These are phyloP conservation scores for Rhododendron ferrugineum DNA, from an alignment of 148 eudicot genomes.

Conservation along the genomic window DNA sequence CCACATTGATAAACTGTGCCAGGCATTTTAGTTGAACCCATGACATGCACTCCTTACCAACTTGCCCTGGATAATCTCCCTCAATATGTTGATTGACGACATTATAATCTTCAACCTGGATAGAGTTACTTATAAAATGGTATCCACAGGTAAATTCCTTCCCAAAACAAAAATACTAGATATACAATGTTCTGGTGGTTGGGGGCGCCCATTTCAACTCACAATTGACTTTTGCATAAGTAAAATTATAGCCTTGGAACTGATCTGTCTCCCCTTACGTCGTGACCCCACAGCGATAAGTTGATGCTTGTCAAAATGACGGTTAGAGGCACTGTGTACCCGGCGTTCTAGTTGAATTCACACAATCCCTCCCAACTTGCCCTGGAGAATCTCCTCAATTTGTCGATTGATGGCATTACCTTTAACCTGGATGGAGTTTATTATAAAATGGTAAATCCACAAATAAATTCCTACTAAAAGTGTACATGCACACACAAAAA, in stretches of 20 bases:
- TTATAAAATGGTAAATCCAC: background rate
- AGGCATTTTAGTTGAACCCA: background rate
- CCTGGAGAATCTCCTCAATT: conserved; percentile 29
- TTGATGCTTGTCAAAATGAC: background rate
- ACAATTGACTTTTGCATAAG: background rate
- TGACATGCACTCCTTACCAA: background rate
- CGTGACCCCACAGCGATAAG: background rate
- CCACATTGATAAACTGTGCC: background rate
- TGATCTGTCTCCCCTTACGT: background rate
- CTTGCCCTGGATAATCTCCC: conserved; percentile 20
- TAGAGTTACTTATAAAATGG: background rate
- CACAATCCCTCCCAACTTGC: conserved; percentile 2
- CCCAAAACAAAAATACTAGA: background rate
- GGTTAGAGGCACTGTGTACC: background rate
- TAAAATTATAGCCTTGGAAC: background rate
- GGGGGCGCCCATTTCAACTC: background rate
- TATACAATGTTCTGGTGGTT: background rate
- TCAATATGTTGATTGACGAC: conserved; percentile 40
- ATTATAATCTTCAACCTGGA: conserved; percentile 43
- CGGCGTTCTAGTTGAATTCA: conserved; percentile 4
- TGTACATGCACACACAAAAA: background rate
- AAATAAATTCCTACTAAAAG: background rate
- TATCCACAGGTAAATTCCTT: background rate
- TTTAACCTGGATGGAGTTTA: conserved; percentile 35
- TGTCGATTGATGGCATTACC: conserved; percentile 47